Base-by-base conservation (phyloP, 75 land plant species). In the Larix kaempferi region DNA sequence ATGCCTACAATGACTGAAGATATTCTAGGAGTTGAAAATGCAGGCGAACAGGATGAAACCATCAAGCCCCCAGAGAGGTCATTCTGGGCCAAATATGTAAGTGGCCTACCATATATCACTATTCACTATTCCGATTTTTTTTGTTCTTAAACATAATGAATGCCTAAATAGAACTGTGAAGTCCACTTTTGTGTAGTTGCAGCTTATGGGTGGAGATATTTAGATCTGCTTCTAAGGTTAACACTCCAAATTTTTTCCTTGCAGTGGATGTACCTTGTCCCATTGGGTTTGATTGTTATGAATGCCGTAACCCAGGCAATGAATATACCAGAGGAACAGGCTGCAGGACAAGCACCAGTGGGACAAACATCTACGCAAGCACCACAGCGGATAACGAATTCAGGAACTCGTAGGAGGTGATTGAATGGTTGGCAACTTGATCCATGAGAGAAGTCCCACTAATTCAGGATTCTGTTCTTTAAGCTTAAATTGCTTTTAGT, bases 31-130 rank as follows among this genome's bases (percentile, higher is more conserved):
- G 90, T 79, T 49, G 90, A 88, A 54, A 71, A 72, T 73, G 89
- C 71, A 57, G 15, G 13, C 14, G 90, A 83, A 17, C 94, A 85
- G 75, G 87, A 79, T 56, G 91, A 91, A 80, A 77, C 56, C 5
- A 79, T 82, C 35, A 80, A 76, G 71, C 90, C 88, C 71, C 90
- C 88, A 52, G 98, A 93, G 74, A 98, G 81, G 82, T 89, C 96
- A 17, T 98, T 98, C 72, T 98, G 98, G 99, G 89, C 96, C 66
- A 98, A 98, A 98, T 98, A 98, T 86, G 99, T 95, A 77, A 84
- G 98, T 84, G 52, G 11, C 52, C 10, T 49, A 10, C 52, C 11
- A 0, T 49, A 71, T 10, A 71, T 25, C 26, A 6, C 29, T 29
- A 33, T 71, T 71, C 73, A 25, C n/a, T n/a, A n/a, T n/a, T n/a